Conservation (phyloP, 176 grass and related monocot species). For the Bromus sterilis region DNA sequence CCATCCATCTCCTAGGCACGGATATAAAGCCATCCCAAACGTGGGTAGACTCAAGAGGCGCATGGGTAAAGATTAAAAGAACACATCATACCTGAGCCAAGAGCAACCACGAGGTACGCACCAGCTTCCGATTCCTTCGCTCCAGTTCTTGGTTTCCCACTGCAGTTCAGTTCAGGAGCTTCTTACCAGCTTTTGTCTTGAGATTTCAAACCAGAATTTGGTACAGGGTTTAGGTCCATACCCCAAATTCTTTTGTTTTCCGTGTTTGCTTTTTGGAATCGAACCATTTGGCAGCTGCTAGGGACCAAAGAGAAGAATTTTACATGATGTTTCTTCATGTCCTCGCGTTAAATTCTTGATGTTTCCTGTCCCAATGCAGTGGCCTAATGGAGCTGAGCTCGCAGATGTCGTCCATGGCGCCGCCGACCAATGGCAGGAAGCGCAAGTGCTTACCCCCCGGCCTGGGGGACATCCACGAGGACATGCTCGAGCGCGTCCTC, state of each 20-base stretch:
- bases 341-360: no score
- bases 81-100: background rate
- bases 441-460: slow-evolving; percentile 28
- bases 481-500: slow-evolving; percentile 76
- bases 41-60: background rate
- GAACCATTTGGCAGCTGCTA: background rate
- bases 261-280: background rate
- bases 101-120: background rate
- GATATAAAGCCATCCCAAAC: background rate
- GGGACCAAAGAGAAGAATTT: background rate
- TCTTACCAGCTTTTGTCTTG: background rate
- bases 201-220: background rate
- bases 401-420: background rate
- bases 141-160: no score
- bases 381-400: background rate
- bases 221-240: background rate
- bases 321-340: background rate
- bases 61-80: background rate
- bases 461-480: slow-evolving; percentile 63
- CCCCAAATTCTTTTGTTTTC: background rate
- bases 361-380: background rate
- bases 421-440: slow-evolving; percentile 15
- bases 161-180: background rate
- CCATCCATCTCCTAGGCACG: background rate
- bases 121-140: background rate